phyloP scores from a whole-genome alignment of 345 rosid species.

The Toxicodendron radicans region DNA sequence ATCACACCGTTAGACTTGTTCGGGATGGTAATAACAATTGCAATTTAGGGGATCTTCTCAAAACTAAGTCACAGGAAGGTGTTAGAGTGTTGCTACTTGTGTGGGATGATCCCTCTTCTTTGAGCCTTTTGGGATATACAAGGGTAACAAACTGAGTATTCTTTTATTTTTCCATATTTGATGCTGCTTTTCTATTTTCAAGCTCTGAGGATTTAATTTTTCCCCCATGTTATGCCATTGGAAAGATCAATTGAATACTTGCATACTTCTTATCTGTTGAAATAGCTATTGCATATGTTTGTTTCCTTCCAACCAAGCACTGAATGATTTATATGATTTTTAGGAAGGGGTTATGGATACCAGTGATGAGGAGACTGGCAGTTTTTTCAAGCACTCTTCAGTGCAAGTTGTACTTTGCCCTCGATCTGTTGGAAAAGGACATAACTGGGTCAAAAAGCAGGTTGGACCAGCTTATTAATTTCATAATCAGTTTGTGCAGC shows the following conservation, averaged over 20 bases:
- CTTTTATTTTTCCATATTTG: background rate
- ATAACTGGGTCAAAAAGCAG: conserved; percentile 70
- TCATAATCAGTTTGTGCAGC: no score
- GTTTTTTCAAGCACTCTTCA: conserved; percentile 76
- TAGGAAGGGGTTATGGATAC: conserved; percentile 83
- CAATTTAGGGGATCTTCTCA: conserved; percentile 70
- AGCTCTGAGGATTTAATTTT: no score
- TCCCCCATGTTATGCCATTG: no score
- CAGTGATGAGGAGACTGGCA: conserved; percentile 76
- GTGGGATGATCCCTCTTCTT: conserved; percentile 95
- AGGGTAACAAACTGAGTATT: conserved; percentile 45
- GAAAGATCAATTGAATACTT: no score
- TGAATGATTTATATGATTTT: no score
- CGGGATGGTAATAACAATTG: conserved; percentile 39
- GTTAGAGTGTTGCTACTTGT: conserved; percentile 82
- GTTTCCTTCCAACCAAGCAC: no score
- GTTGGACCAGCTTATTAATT: conserved; percentile 25
- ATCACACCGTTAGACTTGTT: conserved; percentile 56
- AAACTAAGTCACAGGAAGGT: conserved; percentile 78
- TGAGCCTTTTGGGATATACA: conserved; percentile 55
- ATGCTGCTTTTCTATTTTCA: no score
- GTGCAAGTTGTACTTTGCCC: conserved; percentile 86
- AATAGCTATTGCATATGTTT: no score
- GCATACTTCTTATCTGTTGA: no score
- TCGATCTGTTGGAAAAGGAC: conserved; percentile 72